Evolutionary conservation across 305 asterid species (phyloP).

Genomic region (Solanum hybrid): DNA sequence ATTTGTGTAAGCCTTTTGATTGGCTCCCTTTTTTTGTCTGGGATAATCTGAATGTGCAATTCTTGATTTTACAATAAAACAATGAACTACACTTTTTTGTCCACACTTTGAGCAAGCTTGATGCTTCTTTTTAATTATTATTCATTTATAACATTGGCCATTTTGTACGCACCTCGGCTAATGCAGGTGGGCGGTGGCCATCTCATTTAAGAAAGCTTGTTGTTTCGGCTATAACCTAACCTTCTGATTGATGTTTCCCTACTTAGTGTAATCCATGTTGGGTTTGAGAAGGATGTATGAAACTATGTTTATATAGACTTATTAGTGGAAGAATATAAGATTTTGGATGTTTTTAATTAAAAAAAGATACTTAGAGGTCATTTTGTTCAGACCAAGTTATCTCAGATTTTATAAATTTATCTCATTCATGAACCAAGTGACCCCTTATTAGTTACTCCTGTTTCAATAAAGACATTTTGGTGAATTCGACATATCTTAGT

Average conservation of each 20-base stretch:
- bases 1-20: slow-evolving; percentile 1
- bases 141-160: neutral
- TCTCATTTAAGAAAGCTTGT: neutral
- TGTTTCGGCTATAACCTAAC: neutral
- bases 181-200: neutral
- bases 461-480: neutral
- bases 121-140: too few species aligned
- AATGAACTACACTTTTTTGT: neutral
- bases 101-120: neutral
- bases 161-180: neutral
- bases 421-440: neutral
- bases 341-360: neutral
- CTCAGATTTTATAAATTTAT: neutral
- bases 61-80: neutral
- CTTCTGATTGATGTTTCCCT: neutral
- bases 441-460: neutral
- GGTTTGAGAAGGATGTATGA: neutral
- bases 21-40: neutral
- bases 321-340: neutral
- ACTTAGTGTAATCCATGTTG: neutral
- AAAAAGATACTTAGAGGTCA: neutral
- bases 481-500: neutral
- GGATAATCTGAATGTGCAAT: neutral
- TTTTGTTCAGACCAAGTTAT: neutral
- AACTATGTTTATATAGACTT: neutral